Percentiles rank a stretch among this genome's conserved stretches.
phyloP scores from a whole-genome alignment of 2,329 filamentous ascomycete genomes.

The Coleophoma cylindrospora region DNA sequence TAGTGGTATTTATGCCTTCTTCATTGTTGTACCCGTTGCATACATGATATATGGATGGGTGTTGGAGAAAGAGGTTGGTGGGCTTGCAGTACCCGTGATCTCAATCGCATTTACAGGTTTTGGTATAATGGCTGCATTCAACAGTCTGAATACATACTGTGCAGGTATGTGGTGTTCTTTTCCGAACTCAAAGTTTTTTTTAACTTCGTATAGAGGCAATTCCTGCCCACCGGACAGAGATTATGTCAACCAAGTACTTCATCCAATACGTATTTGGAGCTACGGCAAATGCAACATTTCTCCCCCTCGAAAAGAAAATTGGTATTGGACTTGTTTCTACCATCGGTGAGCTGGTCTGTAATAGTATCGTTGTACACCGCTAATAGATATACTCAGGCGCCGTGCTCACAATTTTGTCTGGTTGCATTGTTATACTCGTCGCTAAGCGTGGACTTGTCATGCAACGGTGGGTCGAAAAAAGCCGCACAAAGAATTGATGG shows the following conservation, averaged over 20 bases:
- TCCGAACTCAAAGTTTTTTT: neutral
- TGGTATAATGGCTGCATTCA: slow-evolving; percentile 33
- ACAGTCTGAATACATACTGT: slow-evolving; percentile 33
- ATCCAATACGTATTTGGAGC: slow-evolving; percentile 26
- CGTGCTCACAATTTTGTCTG: neutral
- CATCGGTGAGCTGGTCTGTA: neutral
- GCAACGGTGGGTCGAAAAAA: neutral
- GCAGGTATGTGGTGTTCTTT: slow-evolving; percentile 23
- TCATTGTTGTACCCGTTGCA: slow-evolving; percentile 26
- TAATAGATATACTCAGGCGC: neutral
- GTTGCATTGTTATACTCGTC: neutral
- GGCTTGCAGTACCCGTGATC: slow-evolving; percentile 29
- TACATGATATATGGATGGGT: slow-evolving; percentile 32
- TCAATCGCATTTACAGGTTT: slow-evolving; percentile 27
- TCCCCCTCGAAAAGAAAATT: slow-evolving; percentile 24
- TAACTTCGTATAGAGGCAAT: slow-evolving; percentile 16
- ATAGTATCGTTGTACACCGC: neutral
- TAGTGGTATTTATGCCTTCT: slow-evolving; percentile 24
- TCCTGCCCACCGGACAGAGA: slow-evolving; percentile 17
- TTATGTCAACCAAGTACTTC: slow-evolving; percentile 27
- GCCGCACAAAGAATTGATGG: neutral
- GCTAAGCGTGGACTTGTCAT: neutral
- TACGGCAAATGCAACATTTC: slow-evolving; percentile 16
- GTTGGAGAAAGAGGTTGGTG: slow-evolving; percentile 26
- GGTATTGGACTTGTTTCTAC: slow-evolving; percentile 11